Evolutionary conservation across 371 early-diverging fungal species (phyloP), one percentile per base, ranked within the genome.

Genomic region (Mucor mucedo): DNA sequence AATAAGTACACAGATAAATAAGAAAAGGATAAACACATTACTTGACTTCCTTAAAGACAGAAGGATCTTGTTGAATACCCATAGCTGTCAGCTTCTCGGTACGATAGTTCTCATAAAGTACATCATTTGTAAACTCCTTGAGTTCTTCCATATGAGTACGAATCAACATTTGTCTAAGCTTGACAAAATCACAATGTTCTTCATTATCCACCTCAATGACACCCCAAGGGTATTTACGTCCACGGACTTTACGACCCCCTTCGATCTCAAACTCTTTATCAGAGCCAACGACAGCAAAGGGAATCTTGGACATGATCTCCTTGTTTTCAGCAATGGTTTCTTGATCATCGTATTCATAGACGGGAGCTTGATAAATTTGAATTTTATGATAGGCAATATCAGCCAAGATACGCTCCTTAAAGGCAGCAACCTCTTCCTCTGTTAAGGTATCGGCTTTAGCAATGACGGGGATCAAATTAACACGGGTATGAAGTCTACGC

Each of bases 401-500:
- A 60, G 94, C 92, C 66, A 94, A 77, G 60, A 99, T 95, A 68
- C 95, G 83, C 72, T 87, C 77, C 87, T 99, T 99, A 84, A 98
- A 96, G 5, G 84, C 81, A 66, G 80, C 87, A 45, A 99, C 85
- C 84, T 99, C 99, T 52, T 95, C 93, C 60, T 93, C 89, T 47
- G 99, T 99, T 78, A 99, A 83, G 48, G 96, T 98, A 71, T 99
- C 99, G 14, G 97, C 89, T 73, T 99, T 98, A 68, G 99, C 94
- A 72, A 99, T 95, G 40, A 99, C 93, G 14, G 99, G 99, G 68
- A 99, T 95, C 66, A 98, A 84, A 80, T 98, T 98, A 71, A 97
- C 97, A 70, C 93, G 88, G 49, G 92, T 91, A 66, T 93, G 94
- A 54, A 98, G 83, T 63, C 91, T 87, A 81, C 91, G 89, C 96